Evolutionary conservation across 176 grass and related monocot genomes (phyloP).

Genomic region (Phoenix roebelenii): DNA sequence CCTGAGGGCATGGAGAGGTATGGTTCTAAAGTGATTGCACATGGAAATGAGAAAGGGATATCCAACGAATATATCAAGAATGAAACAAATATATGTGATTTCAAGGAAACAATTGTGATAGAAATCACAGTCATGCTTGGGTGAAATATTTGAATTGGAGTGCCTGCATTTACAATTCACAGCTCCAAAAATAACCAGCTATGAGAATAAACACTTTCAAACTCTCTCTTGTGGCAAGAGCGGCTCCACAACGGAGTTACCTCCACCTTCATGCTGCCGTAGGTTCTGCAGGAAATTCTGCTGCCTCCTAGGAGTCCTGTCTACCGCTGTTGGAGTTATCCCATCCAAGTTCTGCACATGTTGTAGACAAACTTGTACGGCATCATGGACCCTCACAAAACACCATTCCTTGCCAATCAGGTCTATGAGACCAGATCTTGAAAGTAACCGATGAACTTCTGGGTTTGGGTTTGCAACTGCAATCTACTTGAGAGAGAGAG

Average conservation of each 20-base stretch:
- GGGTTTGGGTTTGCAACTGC: conserved; percentile 75
- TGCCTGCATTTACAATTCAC: background rate
- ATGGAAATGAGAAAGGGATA: too few species aligned
- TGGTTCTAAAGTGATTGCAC: too few species aligned
- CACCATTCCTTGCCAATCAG: conserved; percentile 70
- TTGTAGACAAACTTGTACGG: conserved; percentile 80
- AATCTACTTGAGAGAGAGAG: conserved; percentile 32
- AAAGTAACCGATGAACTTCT: conserved; percentile 72
- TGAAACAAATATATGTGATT: too few species aligned
- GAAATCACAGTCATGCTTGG: too few species aligned
- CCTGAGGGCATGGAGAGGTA: too few species aligned
- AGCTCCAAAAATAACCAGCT: background rate
- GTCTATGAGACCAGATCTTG: conserved; percentile 57
- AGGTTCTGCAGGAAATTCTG: conserved; percentile 34
- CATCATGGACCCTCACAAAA: conserved; percentile 85
- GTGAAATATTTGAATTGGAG: too few species aligned
- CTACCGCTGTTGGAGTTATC: conserved; percentile 5
- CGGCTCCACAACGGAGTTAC: conserved; percentile 25
- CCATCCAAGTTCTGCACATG: conserved; percentile 37
- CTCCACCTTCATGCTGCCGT: conserved; percentile 26
- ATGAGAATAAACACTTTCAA: conserved; percentile 5
- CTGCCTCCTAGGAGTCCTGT: conserved; percentile 11
- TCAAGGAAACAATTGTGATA: too few species aligned
- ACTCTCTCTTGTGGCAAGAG: conserved; percentile 48
- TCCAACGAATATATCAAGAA: too few species aligned